Evolutionary conservation across 1,284 basidiomycete genomes (phyloP).

Genomic region (Pseudozyma flocculosa): DNA sequence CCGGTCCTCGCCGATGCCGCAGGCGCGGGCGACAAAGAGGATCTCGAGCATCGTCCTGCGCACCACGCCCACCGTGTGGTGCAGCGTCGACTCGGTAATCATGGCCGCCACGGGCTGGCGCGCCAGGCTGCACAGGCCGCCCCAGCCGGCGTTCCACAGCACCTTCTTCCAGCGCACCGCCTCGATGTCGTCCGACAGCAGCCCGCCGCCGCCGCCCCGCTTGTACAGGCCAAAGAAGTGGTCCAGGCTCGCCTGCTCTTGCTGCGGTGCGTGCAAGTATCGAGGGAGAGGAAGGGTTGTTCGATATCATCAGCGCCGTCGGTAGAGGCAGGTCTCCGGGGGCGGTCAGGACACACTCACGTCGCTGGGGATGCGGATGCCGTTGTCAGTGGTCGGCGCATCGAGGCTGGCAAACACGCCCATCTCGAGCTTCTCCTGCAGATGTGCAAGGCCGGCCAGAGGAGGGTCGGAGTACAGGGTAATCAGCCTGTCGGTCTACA

Average conservation of each 20-base stretch:
- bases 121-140: constrained; percentile 59
- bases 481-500: too few relatives aligned
- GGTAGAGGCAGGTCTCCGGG: too few relatives aligned
- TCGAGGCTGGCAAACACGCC: constrained; percentile 47
- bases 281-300: too few relatives aligned
- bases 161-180: constrained; percentile 62
- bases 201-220: constrained; percentile 58
- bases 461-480: too few relatives aligned
- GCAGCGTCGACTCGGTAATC: constrained; percentile 50
- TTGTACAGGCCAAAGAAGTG: constrained; percentile 57
- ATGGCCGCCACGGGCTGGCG: constrained; percentile 60
- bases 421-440: constrained; percentile 56
- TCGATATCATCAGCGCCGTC: too few relatives aligned
- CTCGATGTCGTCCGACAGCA: constrained; percentile 61
- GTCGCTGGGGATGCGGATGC: neutral
- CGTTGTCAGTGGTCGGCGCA: neutral
- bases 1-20: constrained; percentile 32
- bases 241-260: constrained; percentile 52
- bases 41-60: constrained; percentile 60
- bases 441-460: neutral
- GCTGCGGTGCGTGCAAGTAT: constrained; percentile 1
- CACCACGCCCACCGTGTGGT: constrained; percentile 58
- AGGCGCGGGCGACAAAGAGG: constrained; percentile 58
- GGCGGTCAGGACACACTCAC: too few relatives aligned
- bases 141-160: constrained; percentile 54